Base-by-base conservation (phyloP, 495 filamentous ascomycete species). In the Hypoxylon fragiforme region DNA sequence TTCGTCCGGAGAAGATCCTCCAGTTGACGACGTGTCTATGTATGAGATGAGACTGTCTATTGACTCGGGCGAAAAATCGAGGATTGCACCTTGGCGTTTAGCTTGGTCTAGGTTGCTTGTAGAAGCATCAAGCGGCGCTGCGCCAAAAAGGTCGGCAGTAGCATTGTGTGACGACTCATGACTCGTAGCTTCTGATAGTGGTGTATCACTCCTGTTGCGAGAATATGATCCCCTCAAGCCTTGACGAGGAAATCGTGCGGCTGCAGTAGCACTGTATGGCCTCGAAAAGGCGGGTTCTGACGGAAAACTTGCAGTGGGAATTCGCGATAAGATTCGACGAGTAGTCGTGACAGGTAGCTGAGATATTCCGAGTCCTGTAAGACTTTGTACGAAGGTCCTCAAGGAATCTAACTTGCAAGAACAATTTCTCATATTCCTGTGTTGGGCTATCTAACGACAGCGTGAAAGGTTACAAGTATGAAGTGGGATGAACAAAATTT, bases 371-470 rank as follows among this genome's bases (percentile, higher is more conserved):
- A 79, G 37, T 40, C 74, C 71, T 5, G 73, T 69, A 40, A 83
- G 63, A 46, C 67, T 77, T 20, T 72, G 69, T 8, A 82, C 64
- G 44, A 83, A 83, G 14, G 77, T 60, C 36, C 69, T 59, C 39
- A 81, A 61, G 13, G 76, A 69, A 13, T 68, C 63, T n/a, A 66
- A 69, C 16, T 72, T 70, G 45, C 80, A 81, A 13, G 66, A 60
- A 64, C 78, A 81, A 57, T 44, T 67, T 79, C 81, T 82, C 44
- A 53, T 65, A 65, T 54, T 55, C 38, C 28, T 22, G 35, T 16
- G 54, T 34, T 28, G 31, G 26, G 30, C 24, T 32, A 18, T 40
- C 14, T 13, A 44, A 14, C 14, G 28, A 32, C 7, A 14, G 18
- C 32, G 9, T 36, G 11, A 6, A 37, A 43, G 32, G 1, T 31